phyloP scores from a whole-genome alignment of 495 filamentous ascomycete species.

The Aspergillus avenaceus region DNA sequence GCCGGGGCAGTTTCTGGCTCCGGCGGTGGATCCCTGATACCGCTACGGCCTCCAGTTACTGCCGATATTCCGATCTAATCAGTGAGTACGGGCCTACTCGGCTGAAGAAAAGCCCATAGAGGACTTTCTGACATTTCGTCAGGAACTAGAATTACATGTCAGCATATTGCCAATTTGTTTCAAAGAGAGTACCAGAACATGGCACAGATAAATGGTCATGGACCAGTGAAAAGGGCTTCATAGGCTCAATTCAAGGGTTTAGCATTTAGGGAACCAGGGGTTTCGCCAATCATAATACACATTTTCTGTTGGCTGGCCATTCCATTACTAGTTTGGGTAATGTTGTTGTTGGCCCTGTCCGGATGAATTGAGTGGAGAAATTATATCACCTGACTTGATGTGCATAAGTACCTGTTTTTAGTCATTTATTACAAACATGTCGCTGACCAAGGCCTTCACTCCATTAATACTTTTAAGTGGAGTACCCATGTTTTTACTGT shows the following conservation, averaged over 20 bases:
- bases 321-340: not conserved
- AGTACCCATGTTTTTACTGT: too few relatives aligned
- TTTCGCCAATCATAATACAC: not conserved
- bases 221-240: too few relatives aligned
- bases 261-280: not conserved
- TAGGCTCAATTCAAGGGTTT: too few relatives aligned
- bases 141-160: too few relatives aligned
- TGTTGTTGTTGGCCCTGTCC: not conserved
- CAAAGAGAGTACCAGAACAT: too few relatives aligned
- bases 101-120: too few relatives aligned
- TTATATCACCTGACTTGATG: not conserved
- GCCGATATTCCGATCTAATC: constrained; percentile 2
- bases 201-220: too few relatives aligned
- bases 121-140: too few relatives aligned
- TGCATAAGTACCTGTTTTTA: not conserved
- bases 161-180: too few relatives aligned
- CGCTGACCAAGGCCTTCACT: not conserved
- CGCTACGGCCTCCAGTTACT: not conserved
- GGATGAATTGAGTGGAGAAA: not conserved
- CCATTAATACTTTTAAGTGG: not conserved
- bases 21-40: not conserved
- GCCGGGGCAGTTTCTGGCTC: constrained; percentile 8
- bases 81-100: too few relatives aligned
- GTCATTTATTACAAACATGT: not conserved
- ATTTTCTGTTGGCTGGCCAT: not conserved